Conservation (phyloP, 225 moss, liverwort and hornwort genomes). For the Ulota crispa region DNA sequence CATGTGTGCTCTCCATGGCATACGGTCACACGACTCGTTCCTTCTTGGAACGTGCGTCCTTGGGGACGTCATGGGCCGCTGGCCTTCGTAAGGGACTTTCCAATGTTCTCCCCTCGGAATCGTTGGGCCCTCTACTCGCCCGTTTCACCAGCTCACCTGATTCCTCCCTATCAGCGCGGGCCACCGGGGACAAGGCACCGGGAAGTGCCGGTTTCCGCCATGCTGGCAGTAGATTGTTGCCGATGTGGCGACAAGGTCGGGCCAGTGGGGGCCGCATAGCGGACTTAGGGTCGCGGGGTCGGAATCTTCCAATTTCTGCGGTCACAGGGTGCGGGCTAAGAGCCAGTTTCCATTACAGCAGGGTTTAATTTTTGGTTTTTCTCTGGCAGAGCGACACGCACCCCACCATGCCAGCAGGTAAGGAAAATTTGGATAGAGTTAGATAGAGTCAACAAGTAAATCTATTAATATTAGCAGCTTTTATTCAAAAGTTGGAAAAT, state of each 20-base stretch:
- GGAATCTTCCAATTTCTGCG: too few species aligned
- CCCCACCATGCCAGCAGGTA: too few species aligned
- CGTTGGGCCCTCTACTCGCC: background rate
- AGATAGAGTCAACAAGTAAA: too few species aligned
- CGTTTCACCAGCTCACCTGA: background rate
- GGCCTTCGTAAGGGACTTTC: constrained; percentile 11
- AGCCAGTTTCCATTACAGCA: too few species aligned
- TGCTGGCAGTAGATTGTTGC: background rate
- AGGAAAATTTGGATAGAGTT: too few species aligned
- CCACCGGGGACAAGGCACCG: constrained; percentile 20
- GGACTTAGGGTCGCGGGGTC: too few species aligned
- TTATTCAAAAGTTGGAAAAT: too few species aligned
- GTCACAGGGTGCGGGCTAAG: too few species aligned
- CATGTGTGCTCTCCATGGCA: constrained; percentile 13
- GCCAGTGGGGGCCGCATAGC: background rate
- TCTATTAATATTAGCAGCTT: too few species aligned
- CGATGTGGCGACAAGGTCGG: background rate
- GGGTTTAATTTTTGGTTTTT: too few species aligned
- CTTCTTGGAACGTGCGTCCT: too few species aligned
- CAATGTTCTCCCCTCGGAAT: background rate
- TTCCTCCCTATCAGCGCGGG: constrained; percentile 33
- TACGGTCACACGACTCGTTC: constrained; percentile 23
- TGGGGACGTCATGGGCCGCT: constrained; percentile 24
- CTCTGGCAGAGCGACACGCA: too few species aligned
- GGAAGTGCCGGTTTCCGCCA: background rate